These are phyloP conservation scores for Hypoxylon cercidicola DNA, from an alignment of 495 filamentous ascomycete genomes.

Conservation along the genomic window DNA sequence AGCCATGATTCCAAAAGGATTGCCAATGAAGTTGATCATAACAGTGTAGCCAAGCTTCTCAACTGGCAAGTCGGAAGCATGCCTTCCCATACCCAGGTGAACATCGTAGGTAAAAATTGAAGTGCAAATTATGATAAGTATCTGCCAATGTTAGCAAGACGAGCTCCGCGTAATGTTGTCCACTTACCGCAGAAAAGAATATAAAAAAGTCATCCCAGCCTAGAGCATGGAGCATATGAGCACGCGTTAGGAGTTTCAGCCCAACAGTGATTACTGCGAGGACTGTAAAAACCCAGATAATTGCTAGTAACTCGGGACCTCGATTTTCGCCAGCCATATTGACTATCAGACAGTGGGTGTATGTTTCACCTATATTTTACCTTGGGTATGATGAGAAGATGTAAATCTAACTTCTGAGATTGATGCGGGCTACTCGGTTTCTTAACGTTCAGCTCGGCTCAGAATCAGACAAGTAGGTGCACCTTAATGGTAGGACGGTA, in stretches of 20 bases:
- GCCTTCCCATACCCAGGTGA: constrained; percentile 1
- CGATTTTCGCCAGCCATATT: neutral
- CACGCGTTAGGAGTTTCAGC: neutral
- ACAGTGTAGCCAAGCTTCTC: neutral
- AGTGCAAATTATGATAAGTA: constrained; percentile 1
- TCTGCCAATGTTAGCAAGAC: neutral
- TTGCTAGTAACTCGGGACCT: neutral
- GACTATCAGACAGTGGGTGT: neutral
- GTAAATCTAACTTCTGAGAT: no score
- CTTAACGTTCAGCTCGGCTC: no score
- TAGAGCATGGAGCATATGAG: neutral
- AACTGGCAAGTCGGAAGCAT: constrained; percentile 1
- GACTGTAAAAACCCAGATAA: constrained; percentile 1
- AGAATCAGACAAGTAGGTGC: no score
- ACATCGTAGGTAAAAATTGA: constrained; percentile 4
- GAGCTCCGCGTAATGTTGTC: neutral
- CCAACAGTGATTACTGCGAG: neutral
- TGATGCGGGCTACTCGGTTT: no score
- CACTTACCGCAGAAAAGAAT: neutral
- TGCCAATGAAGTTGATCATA: neutral
- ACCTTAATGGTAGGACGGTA: no score
- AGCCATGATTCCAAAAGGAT: constrained; percentile 4
- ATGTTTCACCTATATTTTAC: no score
- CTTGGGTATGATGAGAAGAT: no score
- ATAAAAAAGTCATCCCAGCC: constrained; percentile 5